Conservation (phyloP, 2,329 filamentous ascomycete species). For the Epichloe baconii region DNA sequence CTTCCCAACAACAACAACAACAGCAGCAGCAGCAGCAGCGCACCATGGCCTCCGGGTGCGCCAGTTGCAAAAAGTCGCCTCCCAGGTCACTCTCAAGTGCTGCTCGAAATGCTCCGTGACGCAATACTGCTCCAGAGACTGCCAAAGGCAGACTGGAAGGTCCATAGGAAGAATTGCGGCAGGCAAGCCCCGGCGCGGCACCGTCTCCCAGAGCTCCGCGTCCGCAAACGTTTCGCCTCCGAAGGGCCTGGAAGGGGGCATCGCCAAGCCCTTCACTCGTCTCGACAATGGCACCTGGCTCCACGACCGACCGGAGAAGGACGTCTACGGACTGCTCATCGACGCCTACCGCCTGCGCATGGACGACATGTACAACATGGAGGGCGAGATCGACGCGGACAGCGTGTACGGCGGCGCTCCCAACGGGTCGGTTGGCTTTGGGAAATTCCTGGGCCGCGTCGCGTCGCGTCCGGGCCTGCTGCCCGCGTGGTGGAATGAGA, state of each 20-base stretch:
- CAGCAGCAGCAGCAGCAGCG: neutral
- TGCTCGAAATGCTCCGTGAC: slow-evolving; percentile 35
- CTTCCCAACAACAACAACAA: neutral
- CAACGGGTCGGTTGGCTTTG: slow-evolving; percentile 20
- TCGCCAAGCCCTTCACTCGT: slow-evolving; percentile 25
- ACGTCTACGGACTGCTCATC: slow-evolving; percentile 32
- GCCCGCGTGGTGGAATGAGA: slow-evolving; percentile 30
- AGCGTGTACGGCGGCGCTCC: slow-evolving; percentile 16
- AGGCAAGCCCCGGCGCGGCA: slow-evolving; percentile 8
- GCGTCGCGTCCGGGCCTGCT: slow-evolving; percentile 19
- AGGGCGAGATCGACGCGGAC: slow-evolving; percentile 14
- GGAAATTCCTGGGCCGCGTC: slow-evolving; percentile 20
- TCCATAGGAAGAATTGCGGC: slow-evolving; percentile 31
- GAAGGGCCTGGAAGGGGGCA: slow-evolving; percentile 16
- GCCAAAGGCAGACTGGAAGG: slow-evolving; percentile 37
- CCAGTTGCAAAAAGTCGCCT: slow-evolving; percentile 17
- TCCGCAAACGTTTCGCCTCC: slow-evolving; percentile 8
- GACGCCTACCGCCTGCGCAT: slow-evolving; percentile 35
- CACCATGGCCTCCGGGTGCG: slow-evolving; percentile 10
- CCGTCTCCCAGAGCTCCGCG: neutral
- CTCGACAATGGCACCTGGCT: slow-evolving; percentile 29
- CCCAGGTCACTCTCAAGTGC: slow-evolving; percentile 18
- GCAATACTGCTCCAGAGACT: slow-evolving; percentile 37
- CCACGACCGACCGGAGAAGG: slow-evolving; percentile 27
- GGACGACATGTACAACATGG: slow-evolving; percentile 21